These are phyloP conservation scores for Perkinsela sp. DNA, from an alignment of 208 protist species.

Conservation along the genomic window DNA sequence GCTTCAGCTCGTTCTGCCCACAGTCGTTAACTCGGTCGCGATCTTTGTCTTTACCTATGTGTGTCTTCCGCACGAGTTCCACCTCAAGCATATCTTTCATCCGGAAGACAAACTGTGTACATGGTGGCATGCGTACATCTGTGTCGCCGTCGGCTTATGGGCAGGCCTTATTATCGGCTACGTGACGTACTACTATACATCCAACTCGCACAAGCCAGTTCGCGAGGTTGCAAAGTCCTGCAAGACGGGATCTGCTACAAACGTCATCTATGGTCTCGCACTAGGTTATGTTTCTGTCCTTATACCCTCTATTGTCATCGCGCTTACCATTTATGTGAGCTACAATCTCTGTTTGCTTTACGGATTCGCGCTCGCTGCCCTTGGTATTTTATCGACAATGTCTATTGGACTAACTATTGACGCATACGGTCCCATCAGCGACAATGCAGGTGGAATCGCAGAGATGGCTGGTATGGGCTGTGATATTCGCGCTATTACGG, in stretches of 20 bases:
- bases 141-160: constrained; percentile 43
- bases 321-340: constrained; percentile 37
- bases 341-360: constrained; percentile 45
- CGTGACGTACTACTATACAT: constrained; percentile 70
- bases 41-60: constrained; percentile 21
- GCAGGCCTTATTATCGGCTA: constrained; percentile 58
- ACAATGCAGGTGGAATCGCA: constrained; percentile 79
- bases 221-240: constrained; percentile 39
- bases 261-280: constrained; percentile 72
- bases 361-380: constrained; percentile 68
- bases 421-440: constrained; percentile 75
- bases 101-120: constrained; percentile 10
- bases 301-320: constrained; percentile 59
- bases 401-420: constrained; percentile 68
- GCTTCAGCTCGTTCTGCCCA: constrained; percentile 37
- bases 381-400: constrained; percentile 77
- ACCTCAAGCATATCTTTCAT: constrained; percentile 10
- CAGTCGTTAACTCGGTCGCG: constrained; percentile 21
- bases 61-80: constrained; percentile 14
- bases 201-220: constrained; percentile 42
- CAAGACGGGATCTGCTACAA: constrained; percentile 55
- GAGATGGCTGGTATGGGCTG: constrained; percentile 60
- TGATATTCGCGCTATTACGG: constrained; percentile 64
- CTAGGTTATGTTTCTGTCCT: constrained; percentile 71
- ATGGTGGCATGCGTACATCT: constrained; percentile 25